Evolutionary conservation across 2,329 filamentous ascomycete species (phyloP).

Genomic region (Beauveria medogensis): DNA sequence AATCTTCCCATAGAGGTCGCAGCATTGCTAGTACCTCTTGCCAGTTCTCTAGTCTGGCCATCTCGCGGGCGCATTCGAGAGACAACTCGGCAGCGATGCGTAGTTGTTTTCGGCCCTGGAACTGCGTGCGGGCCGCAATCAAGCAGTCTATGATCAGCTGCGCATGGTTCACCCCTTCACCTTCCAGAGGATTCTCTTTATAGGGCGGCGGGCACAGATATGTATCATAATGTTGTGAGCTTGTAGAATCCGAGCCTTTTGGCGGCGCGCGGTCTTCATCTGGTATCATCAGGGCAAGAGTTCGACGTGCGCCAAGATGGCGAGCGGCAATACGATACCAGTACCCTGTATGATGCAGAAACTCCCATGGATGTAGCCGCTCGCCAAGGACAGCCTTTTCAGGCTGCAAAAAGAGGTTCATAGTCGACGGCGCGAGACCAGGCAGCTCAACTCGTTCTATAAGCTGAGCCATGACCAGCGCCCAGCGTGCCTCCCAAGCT

Average conservation of each 20-base stretch:
- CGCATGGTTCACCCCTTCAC: slow-evolving; percentile 45
- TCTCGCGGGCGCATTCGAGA: slow-evolving; percentile 49
- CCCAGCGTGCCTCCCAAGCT: slow-evolving; percentile 80
- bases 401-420: slow-evolving; percentile 42
- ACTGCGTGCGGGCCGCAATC: slow-evolving; percentile 43
- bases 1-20: slow-evolving; percentile 48
- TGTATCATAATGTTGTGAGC: slow-evolving; percentile 53
- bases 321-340: slow-evolving; percentile 56
- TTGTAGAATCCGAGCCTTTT: slow-evolving; percentile 39
- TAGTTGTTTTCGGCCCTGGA: slow-evolving; percentile 43
- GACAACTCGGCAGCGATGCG: slow-evolving; percentile 48
- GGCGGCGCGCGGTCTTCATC: slow-evolving; percentile 50
- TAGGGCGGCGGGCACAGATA: slow-evolving; percentile 59
- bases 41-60: slow-evolving; percentile 43
- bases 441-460: slow-evolving; percentile 46
- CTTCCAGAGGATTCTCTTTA: slow-evolving; percentile 47
- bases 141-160: slow-evolving; percentile 47
- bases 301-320: slow-evolving; percentile 46
- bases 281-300: slow-evolving; percentile 47
- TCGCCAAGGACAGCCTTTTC: slow-evolving; percentile 53
- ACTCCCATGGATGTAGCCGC: slow-evolving; percentile 53
- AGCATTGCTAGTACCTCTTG: slow-evolving; percentile 45
- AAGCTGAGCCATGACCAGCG: slow-evolving; percentile 52
- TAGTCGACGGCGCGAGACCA: slow-evolving; percentile 37
- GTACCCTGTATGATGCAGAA: slow-evolving; percentile 58